phyloP scores from a whole-genome alignment of 2,329 filamentous ascomycete species.

The Dendrostoma leiphaemia region DNA sequence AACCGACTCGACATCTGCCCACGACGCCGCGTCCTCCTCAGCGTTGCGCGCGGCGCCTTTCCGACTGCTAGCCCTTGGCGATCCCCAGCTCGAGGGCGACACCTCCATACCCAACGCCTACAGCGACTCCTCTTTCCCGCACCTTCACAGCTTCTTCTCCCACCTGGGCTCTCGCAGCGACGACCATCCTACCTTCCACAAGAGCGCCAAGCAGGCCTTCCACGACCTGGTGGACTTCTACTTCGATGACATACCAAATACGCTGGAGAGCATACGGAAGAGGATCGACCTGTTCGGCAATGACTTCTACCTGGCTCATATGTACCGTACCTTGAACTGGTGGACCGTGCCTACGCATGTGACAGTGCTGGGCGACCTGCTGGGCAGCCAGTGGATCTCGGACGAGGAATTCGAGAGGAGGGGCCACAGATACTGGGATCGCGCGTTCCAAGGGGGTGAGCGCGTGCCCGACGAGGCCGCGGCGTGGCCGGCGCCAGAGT shows the following conservation, averaged over 20 bases:
- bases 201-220: slow-evolving; percentile 49
- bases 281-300: slow-evolving; percentile 87
- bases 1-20: slow-evolving; percentile 24
- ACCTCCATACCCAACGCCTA: slow-evolving; percentile 69
- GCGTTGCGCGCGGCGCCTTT: slow-evolving; percentile 62
- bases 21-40: slow-evolving; percentile 19
- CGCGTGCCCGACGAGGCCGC: slow-evolving; percentile 60
- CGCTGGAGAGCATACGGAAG: slow-evolving; percentile 70
- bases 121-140: slow-evolving; percentile 49
- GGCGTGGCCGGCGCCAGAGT: slow-evolving; percentile 44
- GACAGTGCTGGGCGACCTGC: slow-evolving; percentile 82
- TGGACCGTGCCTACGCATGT: slow-evolving; percentile 84
- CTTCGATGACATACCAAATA: slow-evolving; percentile 66
- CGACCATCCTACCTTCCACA: slow-evolving; percentile 38
- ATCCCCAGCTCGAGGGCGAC: slow-evolving; percentile 92
- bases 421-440: slow-evolving; percentile 73
- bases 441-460: slow-evolving; percentile 69
- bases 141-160: slow-evolving; percentile 44
- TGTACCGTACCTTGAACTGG: slow-evolving; percentile 81
- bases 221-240: slow-evolving; percentile 62
- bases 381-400: slow-evolving; percentile 93
- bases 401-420: slow-evolving; percentile 79
- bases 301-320: slow-evolving; percentile 91
- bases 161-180: slow-evolving; percentile 35
- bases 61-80: slow-evolving; percentile 80